These are phyloP conservation scores for Calonectria crousiana DNA, from an alignment of 2,329 filamentous ascomycete species.

Conservation along the genomic window DNA sequence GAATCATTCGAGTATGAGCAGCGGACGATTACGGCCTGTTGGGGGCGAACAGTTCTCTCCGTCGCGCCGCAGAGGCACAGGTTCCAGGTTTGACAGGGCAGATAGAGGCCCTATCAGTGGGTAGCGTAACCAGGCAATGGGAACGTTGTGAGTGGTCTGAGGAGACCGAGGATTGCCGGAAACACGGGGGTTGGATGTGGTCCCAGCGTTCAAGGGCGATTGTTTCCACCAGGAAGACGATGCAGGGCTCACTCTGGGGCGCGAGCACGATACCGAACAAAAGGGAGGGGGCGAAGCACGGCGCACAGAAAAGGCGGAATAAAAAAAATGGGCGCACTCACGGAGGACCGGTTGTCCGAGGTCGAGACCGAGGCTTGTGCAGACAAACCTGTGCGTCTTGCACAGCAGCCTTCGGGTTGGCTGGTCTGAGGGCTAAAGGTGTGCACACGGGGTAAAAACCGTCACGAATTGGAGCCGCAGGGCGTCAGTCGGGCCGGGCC, in stretches of 20 bases:
- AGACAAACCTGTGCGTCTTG: background rate
- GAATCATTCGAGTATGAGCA: background rate
- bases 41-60: background rate
- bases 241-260: slow-evolving; percentile 17
- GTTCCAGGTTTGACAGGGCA: slow-evolving; percentile 3
- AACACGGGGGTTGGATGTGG: slow-evolving; percentile 3
- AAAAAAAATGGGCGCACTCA: background rate
- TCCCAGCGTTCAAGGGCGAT: background rate
- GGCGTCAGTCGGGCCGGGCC: slow-evolving; percentile 16
- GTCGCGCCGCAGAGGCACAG: slow-evolving; percentile 4
- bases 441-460: slow-evolving; percentile 11
- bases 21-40: slow-evolving; percentile 4
- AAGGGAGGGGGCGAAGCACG: background rate
- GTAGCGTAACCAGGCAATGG: slow-evolving; percentile 8
- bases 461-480: slow-evolving; percentile 4
- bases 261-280: background rate
- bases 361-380: slow-evolving; percentile 9
- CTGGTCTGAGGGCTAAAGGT: background rate
- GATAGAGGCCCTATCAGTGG: background rate
- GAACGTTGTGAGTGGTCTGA: slow-evolving; percentile 17
- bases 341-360: slow-evolving; percentile 4
- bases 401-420: background rate
- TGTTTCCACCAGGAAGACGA: background rate
- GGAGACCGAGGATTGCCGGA: slow-evolving; percentile 2
- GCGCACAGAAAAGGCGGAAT: background rate